Conservation (phyloP, 1,284 basidiomycete species). For the Gymnopus androsaceus region DNA sequence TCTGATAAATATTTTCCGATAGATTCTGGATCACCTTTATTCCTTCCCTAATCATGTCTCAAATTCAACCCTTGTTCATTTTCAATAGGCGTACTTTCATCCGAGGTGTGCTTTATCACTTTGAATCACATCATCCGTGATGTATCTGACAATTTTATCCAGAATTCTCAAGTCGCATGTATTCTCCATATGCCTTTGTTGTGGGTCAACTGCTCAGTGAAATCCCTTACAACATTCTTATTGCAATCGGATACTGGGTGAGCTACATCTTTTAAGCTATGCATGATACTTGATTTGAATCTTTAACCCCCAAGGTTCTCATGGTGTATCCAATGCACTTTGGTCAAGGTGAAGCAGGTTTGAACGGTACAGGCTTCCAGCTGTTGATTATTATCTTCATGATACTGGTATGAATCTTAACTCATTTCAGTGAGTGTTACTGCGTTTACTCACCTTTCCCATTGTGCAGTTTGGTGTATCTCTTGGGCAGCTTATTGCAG, state of each 20-base stretch:
- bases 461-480: conserved; percentile 83
- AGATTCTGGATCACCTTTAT: conserved; percentile 73
- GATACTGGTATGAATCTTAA: conserved; percentile 47
- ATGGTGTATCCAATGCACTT: conserved; percentile 72
- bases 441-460: conserved; percentile 65
- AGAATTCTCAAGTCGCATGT: conserved; percentile 76
- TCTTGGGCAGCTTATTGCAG: conserved; percentile 75
- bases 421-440: conserved; percentile 82
- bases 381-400: conserved; percentile 73
- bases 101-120: conserved; percentile 41
- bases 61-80: conserved; percentile 88
- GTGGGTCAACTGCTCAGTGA: conserved; percentile 82
- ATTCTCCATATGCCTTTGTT: conserved; percentile 82
- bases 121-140: background rate
- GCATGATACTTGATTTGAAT: background rate
- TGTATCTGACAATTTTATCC: conserved; percentile 4
- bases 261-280: background rate
- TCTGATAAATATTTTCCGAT: conserved; percentile 16
- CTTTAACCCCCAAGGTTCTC: too few species aligned
- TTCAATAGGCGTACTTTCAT: conserved; percentile 74
- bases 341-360: conserved; percentile 61
- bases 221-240: conserved; percentile 76
- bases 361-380: conserved; percentile 74
- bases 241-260: conserved; percentile 74
- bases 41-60: conserved; percentile 77